phyloP scores from a whole-genome alignment of 345 rosid genomes.

The Bruguiera sexangula region DNA sequence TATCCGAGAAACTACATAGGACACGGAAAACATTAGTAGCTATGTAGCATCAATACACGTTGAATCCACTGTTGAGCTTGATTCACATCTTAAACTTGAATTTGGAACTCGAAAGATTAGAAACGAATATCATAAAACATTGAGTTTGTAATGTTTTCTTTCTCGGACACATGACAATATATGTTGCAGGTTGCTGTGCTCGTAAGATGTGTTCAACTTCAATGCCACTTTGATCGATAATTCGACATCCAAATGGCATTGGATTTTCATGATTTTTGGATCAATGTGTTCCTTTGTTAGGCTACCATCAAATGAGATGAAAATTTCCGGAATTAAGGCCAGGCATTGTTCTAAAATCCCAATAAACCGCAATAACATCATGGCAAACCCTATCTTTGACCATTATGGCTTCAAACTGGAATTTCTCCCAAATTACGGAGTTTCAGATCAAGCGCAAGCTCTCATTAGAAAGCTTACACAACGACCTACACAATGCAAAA shows the following conservation, averaged over 20 bases:
- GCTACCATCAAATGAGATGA: constrained; percentile 6
- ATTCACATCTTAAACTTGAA: too few relatives aligned
- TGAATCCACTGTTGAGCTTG: too few relatives aligned
- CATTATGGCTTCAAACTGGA: constrained; percentile 37
- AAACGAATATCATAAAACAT: too few relatives aligned
- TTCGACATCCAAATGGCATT: constrained; percentile 20
- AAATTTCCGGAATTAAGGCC: background rate
- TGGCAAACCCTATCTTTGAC: constrained; percentile 49
- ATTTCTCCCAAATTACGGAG: constrained; percentile 17
- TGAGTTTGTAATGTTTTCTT: too few relatives aligned
- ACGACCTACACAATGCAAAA: constrained; percentile 28
- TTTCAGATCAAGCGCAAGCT: background rate
- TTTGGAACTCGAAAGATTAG: too few relatives aligned
- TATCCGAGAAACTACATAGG: too few relatives aligned
- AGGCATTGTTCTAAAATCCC: constrained; percentile 25
- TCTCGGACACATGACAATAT: too few relatives aligned
- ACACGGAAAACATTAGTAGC: too few relatives aligned
- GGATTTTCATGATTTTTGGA: constrained; percentile 23
- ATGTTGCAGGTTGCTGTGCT: background rate
- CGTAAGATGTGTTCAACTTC: constrained; percentile 35
- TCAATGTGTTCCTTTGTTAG: constrained; percentile 24
- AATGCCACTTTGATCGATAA: background rate
- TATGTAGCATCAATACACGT: too few relatives aligned
- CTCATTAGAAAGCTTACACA: constrained; percentile 47
- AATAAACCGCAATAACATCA: constrained; percentile 45